Evolutionary conservation across 495 filamentous ascomycete genomes (phyloP), one percentile per base, ranked within the genome.

Genomic region (Hyphodiscus hymeniophilus): DNA sequence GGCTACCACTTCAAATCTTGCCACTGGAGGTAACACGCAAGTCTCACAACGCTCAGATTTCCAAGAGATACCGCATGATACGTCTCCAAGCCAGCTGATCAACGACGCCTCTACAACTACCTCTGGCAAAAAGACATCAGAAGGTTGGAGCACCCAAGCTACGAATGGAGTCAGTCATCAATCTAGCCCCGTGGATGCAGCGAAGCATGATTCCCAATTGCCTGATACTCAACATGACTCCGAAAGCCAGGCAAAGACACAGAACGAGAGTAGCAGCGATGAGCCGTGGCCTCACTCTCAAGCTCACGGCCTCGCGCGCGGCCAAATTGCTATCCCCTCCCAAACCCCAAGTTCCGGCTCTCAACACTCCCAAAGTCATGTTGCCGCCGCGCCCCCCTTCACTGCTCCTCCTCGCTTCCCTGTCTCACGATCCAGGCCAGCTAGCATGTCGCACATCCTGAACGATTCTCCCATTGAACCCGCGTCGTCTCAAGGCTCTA

Each of bases 21-120:
- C 36, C n/a, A 47, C 57, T 28, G 35, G 42, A 24, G n/a, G 32
- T 2, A 73, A 58, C 15, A 67, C 67, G 7, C 68, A 68, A 36
- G 40, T 73, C 2, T 79, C 87, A 3, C 89, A 95, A 63, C 71
- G 74, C 33, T 85, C 82, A 7, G 79, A 75, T 0, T 71, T 89
- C 41, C 89, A 86, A 3, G 76, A 84, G 18, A 74, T 95, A 61
- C 80, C 84, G 8, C 77, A 79, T 7, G 85, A 84, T 12, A 83
- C 89, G 26, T 82, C 89, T 42, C 79, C 85, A 3, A 79, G 73
- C 3, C 84, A 87, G 36, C 80, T 91, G 50, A 65, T 76, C 22
- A 95, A 95, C 55, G 84, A 89, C 56, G 89, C 89, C 3, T 94
- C 89, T 7, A 92, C 87, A 0, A 89, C 86, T n/a, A 85, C 84